phyloP scores from a whole-genome alignment of 1,139 yeast species.

The Sugiyamaella xylanicola region DNA sequence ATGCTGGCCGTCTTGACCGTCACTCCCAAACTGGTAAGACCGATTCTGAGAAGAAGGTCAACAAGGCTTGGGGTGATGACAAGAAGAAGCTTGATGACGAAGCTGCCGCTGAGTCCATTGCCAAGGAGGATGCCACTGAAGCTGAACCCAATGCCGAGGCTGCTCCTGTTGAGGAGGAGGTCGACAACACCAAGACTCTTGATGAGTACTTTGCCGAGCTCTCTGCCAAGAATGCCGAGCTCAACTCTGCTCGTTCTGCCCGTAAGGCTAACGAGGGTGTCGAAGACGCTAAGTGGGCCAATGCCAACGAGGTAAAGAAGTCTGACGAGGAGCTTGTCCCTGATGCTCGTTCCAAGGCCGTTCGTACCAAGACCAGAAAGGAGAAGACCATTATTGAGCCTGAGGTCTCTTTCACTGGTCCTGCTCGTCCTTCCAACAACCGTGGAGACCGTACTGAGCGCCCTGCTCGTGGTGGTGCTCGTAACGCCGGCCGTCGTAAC shows the following conservation, averaged over 20 bases:
- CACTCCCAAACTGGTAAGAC: slow-evolving; percentile 80
- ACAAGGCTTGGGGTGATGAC: slow-evolving; percentile 85
- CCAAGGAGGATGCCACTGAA: slow-evolving; percentile 52
- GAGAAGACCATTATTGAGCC: slow-evolving; percentile 67
- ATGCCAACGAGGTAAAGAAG: slow-evolving; percentile 35
- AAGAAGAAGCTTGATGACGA: slow-evolving; percentile 60
- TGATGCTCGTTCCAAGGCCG: slow-evolving; percentile 52
- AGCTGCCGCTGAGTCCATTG: slow-evolving; percentile 64
- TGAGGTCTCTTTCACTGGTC: slow-evolving; percentile 61
- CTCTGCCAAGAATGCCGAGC: slow-evolving; percentile 49
- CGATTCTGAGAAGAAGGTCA: slow-evolving; percentile 82
- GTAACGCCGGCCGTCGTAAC: slow-evolving; percentile 36
- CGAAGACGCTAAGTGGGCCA: slow-evolving; percentile 54
- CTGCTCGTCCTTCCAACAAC: slow-evolving; percentile 29
- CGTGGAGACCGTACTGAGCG: slow-evolving; percentile 39
- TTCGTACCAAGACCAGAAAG: slow-evolving; percentile 59
- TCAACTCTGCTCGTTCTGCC: slow-evolving; percentile 47
- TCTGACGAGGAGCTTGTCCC: slow-evolving; percentile 52
- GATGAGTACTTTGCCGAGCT: slow-evolving; percentile 74
- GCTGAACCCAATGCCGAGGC: slow-evolving; percentile 47
- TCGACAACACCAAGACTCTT: slow-evolving; percentile 54
- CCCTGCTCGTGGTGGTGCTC: slow-evolving; percentile 39
- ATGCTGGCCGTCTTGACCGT: slow-evolving; percentile 58
- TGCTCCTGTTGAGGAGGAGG: slow-evolving; percentile 41
- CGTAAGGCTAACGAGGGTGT: slow-evolving; percentile 65